phyloP scores from a whole-genome alignment of 169 alveolate species.

The Eimeria necatrix region DNA sequence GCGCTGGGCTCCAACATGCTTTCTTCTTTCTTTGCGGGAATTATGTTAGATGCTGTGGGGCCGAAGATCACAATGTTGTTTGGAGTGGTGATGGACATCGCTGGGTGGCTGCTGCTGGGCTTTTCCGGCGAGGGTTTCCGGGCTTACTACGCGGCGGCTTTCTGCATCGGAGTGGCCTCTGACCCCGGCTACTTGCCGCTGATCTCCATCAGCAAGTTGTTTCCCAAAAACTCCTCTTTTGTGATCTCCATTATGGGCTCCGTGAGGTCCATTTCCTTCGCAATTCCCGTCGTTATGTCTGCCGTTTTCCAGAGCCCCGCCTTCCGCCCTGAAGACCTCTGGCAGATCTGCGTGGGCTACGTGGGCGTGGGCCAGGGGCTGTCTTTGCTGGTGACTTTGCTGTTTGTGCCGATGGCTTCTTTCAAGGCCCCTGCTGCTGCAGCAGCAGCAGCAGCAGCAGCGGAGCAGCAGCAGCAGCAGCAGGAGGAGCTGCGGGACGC shows the following conservation, averaged over 20 bases:
- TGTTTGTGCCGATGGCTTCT: constrained; percentile 52
- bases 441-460: background rate
- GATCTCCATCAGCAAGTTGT: constrained; percentile 58
- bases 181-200: constrained; percentile 81
- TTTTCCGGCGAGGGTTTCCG: constrained; percentile 32
- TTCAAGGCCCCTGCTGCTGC: constrained; percentile 35
- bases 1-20: constrained; percentile 71
- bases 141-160: constrained; percentile 75
- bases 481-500: background rate
- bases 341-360: constrained; percentile 73
- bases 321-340: constrained; percentile 22
- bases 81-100: constrained; percentile 38
- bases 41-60: constrained; percentile 71
- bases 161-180: constrained; percentile 76
- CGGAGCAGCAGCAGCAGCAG: constrained; percentile 11
- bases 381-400: constrained; percentile 23
- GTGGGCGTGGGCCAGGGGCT: constrained; percentile 73
- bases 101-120: constrained; percentile 79
- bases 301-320: constrained; percentile 20
- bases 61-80: constrained; percentile 76
- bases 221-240: constrained; percentile 76
- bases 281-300: constrained; percentile 77
- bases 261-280: constrained; percentile 72
- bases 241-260: constrained; percentile 78
- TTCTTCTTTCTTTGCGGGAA: constrained; percentile 73